Evolutionary conservation across 1,284 basidiomycete species (phyloP).

Genomic region (Neotropicomus parvogracilis): DNA sequence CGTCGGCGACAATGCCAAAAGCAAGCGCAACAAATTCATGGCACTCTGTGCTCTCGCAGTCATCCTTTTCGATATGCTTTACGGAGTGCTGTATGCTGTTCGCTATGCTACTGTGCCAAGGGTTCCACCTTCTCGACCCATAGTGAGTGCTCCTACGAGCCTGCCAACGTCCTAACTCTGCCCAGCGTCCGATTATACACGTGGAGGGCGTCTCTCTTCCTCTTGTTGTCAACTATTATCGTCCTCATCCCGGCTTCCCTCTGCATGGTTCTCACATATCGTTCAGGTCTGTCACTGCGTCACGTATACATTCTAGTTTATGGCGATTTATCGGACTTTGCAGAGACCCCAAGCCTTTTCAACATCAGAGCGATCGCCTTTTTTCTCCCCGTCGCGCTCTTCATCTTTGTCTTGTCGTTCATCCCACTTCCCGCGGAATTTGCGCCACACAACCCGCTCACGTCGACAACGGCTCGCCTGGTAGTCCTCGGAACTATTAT

Average conservation of each 20-base stretch:
- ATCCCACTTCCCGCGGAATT: slow-evolving; percentile 61
- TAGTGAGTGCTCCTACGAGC: slow-evolving; percentile 38
- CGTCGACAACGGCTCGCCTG: slow-evolving; percentile 54
- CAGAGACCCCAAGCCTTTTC: slow-evolving; percentile 27
- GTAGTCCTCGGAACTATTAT: slow-evolving; percentile 71
- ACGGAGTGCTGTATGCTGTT: slow-evolving; percentile 68
- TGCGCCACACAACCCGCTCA: slow-evolving; percentile 40
- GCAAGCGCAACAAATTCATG: slow-evolving; percentile 33
- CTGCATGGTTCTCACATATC: slow-evolving; percentile 54
- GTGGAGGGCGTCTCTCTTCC: slow-evolving; percentile 59
- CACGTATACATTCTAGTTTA: not conserved
- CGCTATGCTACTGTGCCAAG: slow-evolving; percentile 63
- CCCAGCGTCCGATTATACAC: slow-evolving; percentile 53
- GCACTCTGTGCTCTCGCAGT: slow-evolving; percentile 53
- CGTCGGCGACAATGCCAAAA: slow-evolving; percentile 38
- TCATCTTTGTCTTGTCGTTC: slow-evolving; percentile 57
- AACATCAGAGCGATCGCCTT: slow-evolving; percentile 23
- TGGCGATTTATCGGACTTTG: slow-evolving; percentile 2
- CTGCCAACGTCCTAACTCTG: not conserved
- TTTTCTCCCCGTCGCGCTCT: slow-evolving; percentile 48
- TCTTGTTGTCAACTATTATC: slow-evolving; percentile 55
- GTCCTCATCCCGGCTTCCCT: slow-evolving; percentile 59
- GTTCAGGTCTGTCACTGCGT: slow-evolving; percentile 25
- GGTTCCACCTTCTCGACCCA: slow-evolving; percentile 46
- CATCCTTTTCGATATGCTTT: slow-evolving; percentile 62